Evolutionary conservation across 208 protist species (phyloP).

Genomic region (Herpetomonas tarakana): DNA sequence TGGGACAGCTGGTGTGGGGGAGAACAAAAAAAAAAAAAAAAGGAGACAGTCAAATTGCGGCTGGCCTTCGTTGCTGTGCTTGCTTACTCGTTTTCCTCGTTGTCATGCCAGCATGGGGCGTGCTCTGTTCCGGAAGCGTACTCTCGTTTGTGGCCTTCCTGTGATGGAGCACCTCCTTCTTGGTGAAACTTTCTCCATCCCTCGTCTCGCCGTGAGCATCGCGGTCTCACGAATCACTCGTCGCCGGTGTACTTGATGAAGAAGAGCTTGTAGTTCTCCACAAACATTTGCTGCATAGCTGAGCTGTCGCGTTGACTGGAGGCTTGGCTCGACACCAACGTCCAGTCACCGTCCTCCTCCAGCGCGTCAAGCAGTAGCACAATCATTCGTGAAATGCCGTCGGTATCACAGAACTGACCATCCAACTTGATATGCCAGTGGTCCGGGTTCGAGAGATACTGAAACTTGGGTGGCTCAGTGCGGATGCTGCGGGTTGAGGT

Average conservation of each 20-base stretch:
- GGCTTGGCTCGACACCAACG: slow-evolving; percentile 65
- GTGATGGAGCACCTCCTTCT: too few species aligned
- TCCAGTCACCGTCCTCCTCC: slow-evolving; percentile 87
- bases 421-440: slow-evolving; percentile 84
- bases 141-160: too few species aligned
- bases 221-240: too few species aligned
- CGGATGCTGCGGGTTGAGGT: slow-evolving; percentile 76
- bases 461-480: slow-evolving; percentile 54
- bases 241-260: slow-evolving; percentile 65
- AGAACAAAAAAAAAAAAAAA: too few species aligned
- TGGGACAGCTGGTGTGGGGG: too few species aligned
- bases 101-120: too few species aligned
- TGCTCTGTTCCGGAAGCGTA: too few species aligned
- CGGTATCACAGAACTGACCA: slow-evolving; percentile 78
- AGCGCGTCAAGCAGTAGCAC: slow-evolving; percentile 82
- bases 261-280: slow-evolving; percentile 76
- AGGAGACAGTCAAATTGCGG: too few species aligned
- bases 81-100: too few species aligned
- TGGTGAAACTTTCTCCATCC: too few species aligned
- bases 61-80: too few species aligned
- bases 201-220: too few species aligned
- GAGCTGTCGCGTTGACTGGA: slow-evolving; percentile 28
- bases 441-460: slow-evolving; percentile 71
- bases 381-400: slow-evolving; percentile 77
- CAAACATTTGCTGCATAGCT: slow-evolving; percentile 55